A percentile compares a stretch with the other conserved stretches of the same genome.
These are phyloP conservation scores for Calonectria pseudoturangicola DNA, from an alignment of 2,329 filamentous ascomycete species.

Conservation along the genomic window DNA sequence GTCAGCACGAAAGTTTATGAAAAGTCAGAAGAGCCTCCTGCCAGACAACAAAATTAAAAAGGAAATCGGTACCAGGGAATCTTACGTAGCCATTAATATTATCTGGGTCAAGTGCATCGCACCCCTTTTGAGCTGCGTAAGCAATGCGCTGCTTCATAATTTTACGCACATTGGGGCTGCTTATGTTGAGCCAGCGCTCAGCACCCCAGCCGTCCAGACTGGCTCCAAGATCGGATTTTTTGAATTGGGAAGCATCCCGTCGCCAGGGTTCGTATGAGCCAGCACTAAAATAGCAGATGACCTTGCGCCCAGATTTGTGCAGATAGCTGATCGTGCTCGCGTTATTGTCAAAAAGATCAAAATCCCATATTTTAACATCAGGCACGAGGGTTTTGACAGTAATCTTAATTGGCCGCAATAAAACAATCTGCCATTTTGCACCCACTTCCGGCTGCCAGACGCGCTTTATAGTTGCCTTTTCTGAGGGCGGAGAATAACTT, in stretches of 20 bases:
- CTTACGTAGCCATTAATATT: conserved; percentile 80
- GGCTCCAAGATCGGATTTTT: conserved; percentile 73
- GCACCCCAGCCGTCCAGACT: conserved; percentile 77
- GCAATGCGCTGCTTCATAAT: conserved; percentile 80
- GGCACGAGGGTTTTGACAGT: conserved; percentile 61
- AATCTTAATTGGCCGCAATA: conserved; percentile 66
- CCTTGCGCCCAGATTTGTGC: conserved; percentile 72
- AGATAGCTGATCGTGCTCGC: conserved; percentile 70
- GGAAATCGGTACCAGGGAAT: conserved; percentile 32
- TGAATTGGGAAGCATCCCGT: conserved; percentile 74
- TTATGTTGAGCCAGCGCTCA: conserved; percentile 80
- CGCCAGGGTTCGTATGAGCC: conserved; percentile 81
- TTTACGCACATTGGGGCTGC: conserved; percentile 73
- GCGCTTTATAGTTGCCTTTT: no score
- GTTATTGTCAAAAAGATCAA: conserved; percentile 74
- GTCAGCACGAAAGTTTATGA: conserved; percentile 3
- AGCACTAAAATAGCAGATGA: conserved; percentile 86
- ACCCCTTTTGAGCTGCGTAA: conserved; percentile 76
- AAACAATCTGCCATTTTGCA: conserved; percentile 77
- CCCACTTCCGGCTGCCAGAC: conserved; percentile 72
- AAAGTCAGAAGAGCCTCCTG: no score
- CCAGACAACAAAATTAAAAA: background rate
- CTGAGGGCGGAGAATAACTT: no score
- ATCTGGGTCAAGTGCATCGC: conserved; percentile 82
- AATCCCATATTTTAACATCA: conserved; percentile 69